Conservation (phyloP, 345 rosid genomes). For the Populus davidiana region DNA sequence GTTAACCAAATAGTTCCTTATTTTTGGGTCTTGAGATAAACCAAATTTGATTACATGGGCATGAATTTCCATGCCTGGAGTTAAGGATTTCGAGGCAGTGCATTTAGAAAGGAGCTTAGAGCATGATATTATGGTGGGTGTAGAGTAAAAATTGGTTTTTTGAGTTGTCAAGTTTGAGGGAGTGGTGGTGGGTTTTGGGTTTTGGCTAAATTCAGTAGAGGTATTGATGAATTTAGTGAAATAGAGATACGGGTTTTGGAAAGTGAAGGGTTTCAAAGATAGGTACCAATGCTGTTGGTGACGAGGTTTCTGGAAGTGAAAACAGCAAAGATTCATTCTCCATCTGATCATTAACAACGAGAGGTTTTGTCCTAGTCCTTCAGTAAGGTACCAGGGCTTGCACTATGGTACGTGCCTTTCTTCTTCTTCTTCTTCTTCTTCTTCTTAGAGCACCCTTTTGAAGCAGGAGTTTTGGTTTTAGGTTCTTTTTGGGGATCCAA, state of each 20-base stretch:
- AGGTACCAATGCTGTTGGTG: constrained; percentile 23
- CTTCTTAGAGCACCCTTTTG: too few species aligned
- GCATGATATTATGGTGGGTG: constrained; percentile 15
- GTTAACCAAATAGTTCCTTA: constrained; percentile 33
- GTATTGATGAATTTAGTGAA: constrained; percentile 16
- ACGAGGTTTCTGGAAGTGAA: not conserved
- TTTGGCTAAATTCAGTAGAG: constrained; percentile 1
- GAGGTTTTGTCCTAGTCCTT: too few species aligned
- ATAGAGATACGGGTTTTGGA: not conserved
- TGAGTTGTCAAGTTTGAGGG: not conserved
- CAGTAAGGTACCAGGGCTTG: too few species aligned
- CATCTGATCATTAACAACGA: constrained; percentile 20
- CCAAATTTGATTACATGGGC: constrained; percentile 36
- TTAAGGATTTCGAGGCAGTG: constrained; percentile 37
- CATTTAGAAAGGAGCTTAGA: constrained; percentile 44
- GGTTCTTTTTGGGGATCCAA: too few species aligned
- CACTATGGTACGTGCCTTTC: too few species aligned
- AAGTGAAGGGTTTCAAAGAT: constrained; percentile 14
- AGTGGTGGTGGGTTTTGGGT: constrained; percentile 1
- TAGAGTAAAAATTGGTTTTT: not conserved
- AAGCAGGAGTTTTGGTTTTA: too few species aligned
- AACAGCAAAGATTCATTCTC: too few species aligned
- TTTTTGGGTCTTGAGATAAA: constrained; percentile 27
- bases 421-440: too few species aligned
- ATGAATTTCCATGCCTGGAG: constrained; percentile 41